Evolutionary conservation across 2,329 filamentous ascomycete genomes (phyloP), one percentile per base, ranked within the genome.

Genomic region (Fusarium chuoi): DNA sequence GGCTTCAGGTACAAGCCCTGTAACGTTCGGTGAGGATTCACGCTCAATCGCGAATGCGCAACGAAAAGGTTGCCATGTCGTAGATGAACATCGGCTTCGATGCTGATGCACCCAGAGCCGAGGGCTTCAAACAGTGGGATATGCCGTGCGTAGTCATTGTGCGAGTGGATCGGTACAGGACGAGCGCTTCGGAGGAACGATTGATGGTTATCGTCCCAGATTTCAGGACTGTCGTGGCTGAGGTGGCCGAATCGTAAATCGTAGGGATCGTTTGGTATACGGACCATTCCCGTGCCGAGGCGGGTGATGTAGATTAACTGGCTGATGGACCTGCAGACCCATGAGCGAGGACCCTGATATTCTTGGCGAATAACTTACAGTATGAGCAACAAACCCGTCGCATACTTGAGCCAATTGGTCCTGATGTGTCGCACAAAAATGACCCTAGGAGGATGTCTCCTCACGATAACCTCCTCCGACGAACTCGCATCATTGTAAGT

Each of bases 211-310:
- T 70, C 67, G 36, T 71, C 61, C 67, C 67, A 70, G 1, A 70
- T 58, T 10, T 66, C 67, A 13, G 68, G 68, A n/a, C 61, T 71
- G 2, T 62, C 46, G 22, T 38, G 20, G 24, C 24, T 70, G 15
- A 70, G 62, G 12, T 38, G 36, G 6, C 44, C 55, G 17, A 70
- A 70, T 15, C 67, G 62, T 7, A 70, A 35, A 18, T 70, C 68
- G 33, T 66, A 70, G n/a, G 68, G 67, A 18, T 70, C 68, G 35
- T 71, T 71, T 5, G 61, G n/a, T 7, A 70, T 48, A 20, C 67
- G 54, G 5, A 12, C 24, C n/a, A 67, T 20, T 11, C 54, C 44
- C 8, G 20, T 59, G 15, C 39, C 39, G 4, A 68, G 42, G 4
- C 33, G 30, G 17, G 52, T n/a, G 6, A 70, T 71, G 9, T 46